A percentile compares a stretch with the other conserved stretches of the same genome.
phyloP scores from a whole-genome alignment of 75 land plant species.

The Chamaecyparis obtusa region DNA sequence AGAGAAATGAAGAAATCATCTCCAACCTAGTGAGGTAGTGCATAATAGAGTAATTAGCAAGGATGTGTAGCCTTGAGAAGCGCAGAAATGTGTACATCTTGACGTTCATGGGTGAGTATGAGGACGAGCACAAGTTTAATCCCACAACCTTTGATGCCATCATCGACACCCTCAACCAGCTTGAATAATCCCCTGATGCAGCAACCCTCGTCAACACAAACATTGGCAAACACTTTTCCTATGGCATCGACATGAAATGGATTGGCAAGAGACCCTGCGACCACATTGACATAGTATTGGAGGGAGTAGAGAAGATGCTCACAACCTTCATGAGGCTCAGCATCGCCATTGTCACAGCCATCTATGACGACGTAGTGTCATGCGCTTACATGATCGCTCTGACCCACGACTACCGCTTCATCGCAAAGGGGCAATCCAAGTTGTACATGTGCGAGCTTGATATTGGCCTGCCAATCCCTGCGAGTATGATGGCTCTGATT shows the following conservation, averaged over 20 bases:
- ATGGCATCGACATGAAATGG: slow-evolving; percentile 77
- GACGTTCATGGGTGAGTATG: slow-evolving; percentile 47
- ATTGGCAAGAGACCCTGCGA: slow-evolving; percentile 21
- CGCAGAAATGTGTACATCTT: slow-evolving; percentile 58
- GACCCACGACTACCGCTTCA: slow-evolving; percentile 64
- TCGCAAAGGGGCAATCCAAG: slow-evolving; percentile 35
- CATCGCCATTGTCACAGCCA: slow-evolving; percentile 76
- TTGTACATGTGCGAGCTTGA: slow-evolving; percentile 88
- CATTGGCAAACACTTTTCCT: slow-evolving; percentile 74
- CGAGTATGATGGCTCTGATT: slow-evolving; percentile 28
- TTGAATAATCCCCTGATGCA: neutral
- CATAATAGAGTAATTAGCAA: neutral
- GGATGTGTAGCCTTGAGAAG: slow-evolving; percentile 73
- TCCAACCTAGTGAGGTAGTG: too few species aligned
- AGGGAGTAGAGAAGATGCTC: slow-evolving; percentile 40
- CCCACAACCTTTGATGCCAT: slow-evolving; percentile 49
- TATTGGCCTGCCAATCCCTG: slow-evolving; percentile 42
- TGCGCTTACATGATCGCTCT: slow-evolving; percentile 66
- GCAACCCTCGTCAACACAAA: slow-evolving; percentile 61
- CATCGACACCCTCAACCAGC: slow-evolving; percentile 32
- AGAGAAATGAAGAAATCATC: neutral
- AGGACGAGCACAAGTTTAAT: slow-evolving; percentile 61
- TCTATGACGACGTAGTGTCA: slow-evolving; percentile 76
- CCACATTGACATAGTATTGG: neutral
- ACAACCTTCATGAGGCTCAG: slow-evolving; percentile 53